Evolutionary conservation across 768 basidiomycete genomes (phyloP).

Genomic region (Termitomyces sp.): DNA sequence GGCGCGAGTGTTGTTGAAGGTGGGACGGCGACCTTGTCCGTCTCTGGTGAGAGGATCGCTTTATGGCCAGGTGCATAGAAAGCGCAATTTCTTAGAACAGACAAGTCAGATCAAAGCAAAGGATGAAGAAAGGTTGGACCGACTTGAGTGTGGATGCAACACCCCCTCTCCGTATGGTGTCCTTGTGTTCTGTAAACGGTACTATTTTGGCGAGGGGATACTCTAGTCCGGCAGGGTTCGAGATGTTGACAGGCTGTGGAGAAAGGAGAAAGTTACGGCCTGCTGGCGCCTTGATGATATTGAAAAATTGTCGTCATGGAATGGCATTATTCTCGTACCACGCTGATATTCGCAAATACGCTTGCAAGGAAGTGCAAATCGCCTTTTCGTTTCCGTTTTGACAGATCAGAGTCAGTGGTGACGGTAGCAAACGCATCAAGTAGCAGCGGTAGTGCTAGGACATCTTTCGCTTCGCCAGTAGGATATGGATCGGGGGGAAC

Average conservation of each 20-base stretch:
- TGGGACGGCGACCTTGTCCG: constrained; percentile 50
- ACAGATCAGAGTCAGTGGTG: constrained; percentile 46
- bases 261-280: constrained; percentile 83
- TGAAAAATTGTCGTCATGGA: not conserved
- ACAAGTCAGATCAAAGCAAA: not conserved
- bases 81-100: constrained; percentile 63
- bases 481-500: constrained; percentile 74
- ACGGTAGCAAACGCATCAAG: constrained; percentile 80
- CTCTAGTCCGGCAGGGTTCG: constrained; percentile 51
- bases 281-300: constrained; percentile 54
- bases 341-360: constrained; percentile 90
- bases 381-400: constrained; percentile 63
- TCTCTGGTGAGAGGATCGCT: constrained; percentile 69
- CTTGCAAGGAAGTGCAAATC: constrained; percentile 88
- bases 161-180: constrained; percentile 84
- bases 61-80: constrained; percentile 70
- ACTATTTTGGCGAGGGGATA: constrained; percentile 84
- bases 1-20: constrained; percentile 60
- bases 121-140: constrained; percentile 18
- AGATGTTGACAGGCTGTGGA: constrained; percentile 53
- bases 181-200: constrained; percentile 86
- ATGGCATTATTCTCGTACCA: constrained; percentile 39
- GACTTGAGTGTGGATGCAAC: constrained; percentile 88
- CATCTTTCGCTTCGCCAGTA: constrained; percentile 45
- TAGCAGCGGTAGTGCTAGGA: constrained; percentile 76